Evolutionary conservation across 306 rosid species (phyloP).

Genomic region (Castanea mollissima): DNA sequence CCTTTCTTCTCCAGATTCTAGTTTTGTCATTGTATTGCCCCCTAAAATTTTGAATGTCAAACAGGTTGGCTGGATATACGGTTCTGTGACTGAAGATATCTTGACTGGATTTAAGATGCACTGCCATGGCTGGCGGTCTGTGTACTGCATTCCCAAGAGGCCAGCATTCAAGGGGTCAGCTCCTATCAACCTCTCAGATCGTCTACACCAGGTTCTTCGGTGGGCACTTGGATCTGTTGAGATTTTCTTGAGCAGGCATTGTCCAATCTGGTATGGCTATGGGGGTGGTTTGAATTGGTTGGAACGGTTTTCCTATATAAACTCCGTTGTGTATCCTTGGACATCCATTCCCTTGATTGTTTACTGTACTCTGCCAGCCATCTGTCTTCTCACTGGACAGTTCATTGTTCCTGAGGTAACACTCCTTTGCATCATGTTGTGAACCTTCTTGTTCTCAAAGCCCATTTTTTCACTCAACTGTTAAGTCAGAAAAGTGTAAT

Average conservation of each 20-base stretch:
- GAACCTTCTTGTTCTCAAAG: neutral
- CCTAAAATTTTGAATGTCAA: slow-evolving; percentile 21
- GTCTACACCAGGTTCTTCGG: slow-evolving; percentile 92
- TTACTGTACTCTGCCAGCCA: slow-evolving; percentile 90
- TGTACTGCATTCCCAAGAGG: slow-evolving; percentile 84
- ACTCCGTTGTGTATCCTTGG: slow-evolving; percentile 90
- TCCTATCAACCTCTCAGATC: slow-evolving; percentile 93
- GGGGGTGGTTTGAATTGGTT: slow-evolving; percentile 82
- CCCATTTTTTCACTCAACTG: neutral
- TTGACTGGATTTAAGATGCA: slow-evolving; percentile 99
- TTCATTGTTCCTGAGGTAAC: slow-evolving; percentile 96
- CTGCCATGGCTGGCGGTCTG: slow-evolving; percentile 99
- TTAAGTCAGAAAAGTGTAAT: neutral
- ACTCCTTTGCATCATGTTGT: slow-evolving; percentile 11
- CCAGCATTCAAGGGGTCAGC: slow-evolving; percentile 99
- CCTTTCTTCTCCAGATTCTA: slow-evolving; percentile 13
- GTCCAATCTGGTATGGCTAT: slow-evolving; percentile 94
- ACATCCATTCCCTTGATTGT: slow-evolving; percentile 86
- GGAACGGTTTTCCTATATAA: slow-evolving; percentile 88
- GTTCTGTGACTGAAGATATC: slow-evolving; percentile 97
- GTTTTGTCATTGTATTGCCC: neutral
- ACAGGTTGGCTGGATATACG: slow-evolving; percentile 98
- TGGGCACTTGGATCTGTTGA: slow-evolving; percentile 99
- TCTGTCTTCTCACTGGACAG: slow-evolving; percentile 88
- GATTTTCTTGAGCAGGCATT: slow-evolving; percentile 89